Base-by-base conservation (phyloP, 768 basidiomycete genomes). In the Termitomyces heimii region DNA sequence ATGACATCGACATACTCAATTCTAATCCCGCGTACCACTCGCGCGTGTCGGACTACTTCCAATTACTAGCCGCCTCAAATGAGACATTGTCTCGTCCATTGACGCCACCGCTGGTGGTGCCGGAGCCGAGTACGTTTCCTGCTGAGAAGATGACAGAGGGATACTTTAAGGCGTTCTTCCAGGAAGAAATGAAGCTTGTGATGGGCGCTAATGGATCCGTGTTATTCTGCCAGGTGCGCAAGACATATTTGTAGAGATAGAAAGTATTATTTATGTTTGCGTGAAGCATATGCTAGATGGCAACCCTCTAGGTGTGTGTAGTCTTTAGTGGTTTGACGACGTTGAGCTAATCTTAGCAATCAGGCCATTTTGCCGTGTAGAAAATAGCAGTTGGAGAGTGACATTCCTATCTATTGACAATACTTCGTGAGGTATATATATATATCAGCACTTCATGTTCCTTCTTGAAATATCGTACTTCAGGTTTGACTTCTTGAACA, bases 141-240 rank as follows among this genome's bases (percentile, higher is more conserved):
- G 78, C 82, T 2, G 86, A 88, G 51, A 77, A 80, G 32, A 89
- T 92, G 88, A 92, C 93, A 0, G 88, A 94, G 53, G 94, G 94
- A 0, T 98, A 98, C 68, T 96, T 95, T 73, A 83, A 87, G 62
- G 80, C 91, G 0, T 98, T 96, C 75, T 98, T 98, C 66, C 83
- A 86, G 56, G 94, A 97, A 65, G 92, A 95, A 62, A 84, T 80
- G 59, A 82, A 86, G 57, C 77, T 98, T 6, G 95, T 96, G 0
- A 95, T 97, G 92, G 95, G 95, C 43, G 94, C 94, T 0, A 93
- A 94, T 65, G 95, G 96, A 1, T 88, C 80, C 26, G 95, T 98
- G 1, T 97, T 78, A 67, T 75, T 96, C 3, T 95, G 92, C 64
- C 89, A 91, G 78, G 92, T 92, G 57, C 20, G 79, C 65, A 7